Conservation (phyloP, 2,329 filamentous ascomycete species). For the Talaromyces sp. region DNA sequence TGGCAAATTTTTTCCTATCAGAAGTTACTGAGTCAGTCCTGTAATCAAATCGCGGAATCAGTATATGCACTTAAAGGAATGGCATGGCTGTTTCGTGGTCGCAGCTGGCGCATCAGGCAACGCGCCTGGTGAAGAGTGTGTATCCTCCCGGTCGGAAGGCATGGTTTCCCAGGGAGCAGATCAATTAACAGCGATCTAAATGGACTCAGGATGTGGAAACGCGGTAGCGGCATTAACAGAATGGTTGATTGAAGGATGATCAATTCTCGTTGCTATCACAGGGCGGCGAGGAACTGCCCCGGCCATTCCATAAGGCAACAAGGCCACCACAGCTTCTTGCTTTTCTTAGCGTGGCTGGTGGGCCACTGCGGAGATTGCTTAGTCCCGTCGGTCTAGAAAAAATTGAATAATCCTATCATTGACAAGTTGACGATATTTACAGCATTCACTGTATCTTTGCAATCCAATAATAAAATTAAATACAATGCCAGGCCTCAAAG, state of each 20-base stretch:
- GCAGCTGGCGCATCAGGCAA: conserved; percentile 34
- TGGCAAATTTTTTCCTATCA: conserved; percentile 76
- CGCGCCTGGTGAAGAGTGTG: conserved; percentile 28
- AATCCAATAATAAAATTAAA: background rate
- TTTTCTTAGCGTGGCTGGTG: conserved; percentile 4
- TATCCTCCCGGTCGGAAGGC: conserved; percentile 31
- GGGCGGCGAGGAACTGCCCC: conserved; percentile 4
- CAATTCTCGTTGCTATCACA: background rate
- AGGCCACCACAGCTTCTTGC: conserved; percentile 3
- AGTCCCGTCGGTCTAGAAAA: background rate
- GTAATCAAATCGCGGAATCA: conserved; percentile 14
- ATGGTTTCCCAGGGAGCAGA: conserved; percentile 22
- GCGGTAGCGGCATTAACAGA: background rate
- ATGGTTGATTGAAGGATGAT: background rate
- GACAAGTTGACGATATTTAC: background rate
- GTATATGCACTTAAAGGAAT: conserved; percentile 61
- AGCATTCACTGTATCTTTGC: background rate
- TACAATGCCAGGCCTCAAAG: conserved; percentile 29
- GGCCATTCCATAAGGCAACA: conserved; percentile 1
- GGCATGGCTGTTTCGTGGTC: conserved; percentile 53
- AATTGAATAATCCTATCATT: background rate
- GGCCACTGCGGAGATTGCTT: conserved; percentile 10
- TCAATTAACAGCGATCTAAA: background rate
- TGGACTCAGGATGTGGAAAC: background rate
- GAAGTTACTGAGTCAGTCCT: background rate